Conservation (phyloP, 257 asterid genomes). For the Nicotiana undulata region DNA sequence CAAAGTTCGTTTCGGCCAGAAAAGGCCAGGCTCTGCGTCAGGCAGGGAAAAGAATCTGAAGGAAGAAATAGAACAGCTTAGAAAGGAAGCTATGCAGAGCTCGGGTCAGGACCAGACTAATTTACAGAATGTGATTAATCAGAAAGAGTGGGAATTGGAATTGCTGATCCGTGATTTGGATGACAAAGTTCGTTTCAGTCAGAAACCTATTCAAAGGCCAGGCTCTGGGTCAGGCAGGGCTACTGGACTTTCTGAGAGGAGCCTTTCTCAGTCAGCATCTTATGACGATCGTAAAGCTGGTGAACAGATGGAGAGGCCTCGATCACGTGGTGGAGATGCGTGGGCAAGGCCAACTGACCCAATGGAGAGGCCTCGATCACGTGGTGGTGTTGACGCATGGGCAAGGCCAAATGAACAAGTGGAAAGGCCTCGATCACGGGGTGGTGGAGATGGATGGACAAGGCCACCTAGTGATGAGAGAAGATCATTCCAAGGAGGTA, state of each 20-base stretch:
- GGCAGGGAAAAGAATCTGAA: conserved; percentile 25
- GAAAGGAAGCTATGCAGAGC: no score
- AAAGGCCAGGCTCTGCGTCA: conserved; percentile 72
- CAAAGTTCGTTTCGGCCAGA: conserved; percentile 75
- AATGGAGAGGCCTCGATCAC: conserved; percentile 11
- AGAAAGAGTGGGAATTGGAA: conserved; percentile 65
- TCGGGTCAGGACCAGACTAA: conserved; percentile 24
- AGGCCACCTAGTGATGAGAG: conserved; percentile 57
- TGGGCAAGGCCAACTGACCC: conserved; percentile 33
- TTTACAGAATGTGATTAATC: conserved; percentile 35
- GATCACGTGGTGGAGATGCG: conserved; percentile 73
- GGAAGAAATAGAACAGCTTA: no score
- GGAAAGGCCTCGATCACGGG: conserved; percentile 10
- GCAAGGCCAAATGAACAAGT: conserved; percentile 5
- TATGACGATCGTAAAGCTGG: conserved; percentile 59
- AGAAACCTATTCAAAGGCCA: conserved; percentile 61
- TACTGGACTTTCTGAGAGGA: conserved; percentile 44
- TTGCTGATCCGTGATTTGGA: conserved; percentile 61
- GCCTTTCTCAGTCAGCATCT: conserved; percentile 49
- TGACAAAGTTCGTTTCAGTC: conserved; percentile 75
- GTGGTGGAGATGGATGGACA: conserved; percentile 12
- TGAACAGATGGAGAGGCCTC: conserved; percentile 76
- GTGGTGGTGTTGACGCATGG: conserved; percentile 9
- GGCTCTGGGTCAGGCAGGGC: conserved; percentile 65
- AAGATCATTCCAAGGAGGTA: conserved; percentile 66